Evolutionary conservation across 2,329 filamentous ascomycete species (phyloP).

Genomic region (Talaromyces marneffei): DNA sequence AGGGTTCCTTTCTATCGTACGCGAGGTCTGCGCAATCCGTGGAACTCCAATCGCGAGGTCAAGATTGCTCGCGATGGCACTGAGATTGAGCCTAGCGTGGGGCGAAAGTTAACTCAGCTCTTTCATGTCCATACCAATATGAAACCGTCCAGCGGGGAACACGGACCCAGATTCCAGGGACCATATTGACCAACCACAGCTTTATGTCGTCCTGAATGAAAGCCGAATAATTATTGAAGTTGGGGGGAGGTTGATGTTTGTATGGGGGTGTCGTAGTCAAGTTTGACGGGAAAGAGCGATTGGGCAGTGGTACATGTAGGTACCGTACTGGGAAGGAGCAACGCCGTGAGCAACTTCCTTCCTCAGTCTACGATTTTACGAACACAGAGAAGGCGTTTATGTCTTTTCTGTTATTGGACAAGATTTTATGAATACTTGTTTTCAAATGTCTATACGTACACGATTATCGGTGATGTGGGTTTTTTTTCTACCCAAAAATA

Average conservation of each 20-base stretch:
- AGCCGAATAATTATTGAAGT: neutral
- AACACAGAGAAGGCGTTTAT: neutral
- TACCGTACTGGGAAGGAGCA: neutral
- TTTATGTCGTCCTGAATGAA: neutral
- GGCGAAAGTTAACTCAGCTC: conserved; percentile 67
- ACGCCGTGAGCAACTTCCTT: neutral
- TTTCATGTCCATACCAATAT: conserved; percentile 54
- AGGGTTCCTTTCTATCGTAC: conserved; percentile 85
- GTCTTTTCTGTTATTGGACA: conserved; percentile 4
- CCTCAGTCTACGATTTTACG: neutral
- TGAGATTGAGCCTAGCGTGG: conserved; percentile 78
- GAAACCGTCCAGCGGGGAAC: neutral
- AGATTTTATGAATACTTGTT: conserved; percentile 5
- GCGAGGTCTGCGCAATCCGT: conserved; percentile 79
- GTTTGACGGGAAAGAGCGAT: neutral
- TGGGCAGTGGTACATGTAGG: neutral
- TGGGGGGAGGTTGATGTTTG: neutral
- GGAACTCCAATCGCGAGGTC: conserved; percentile 92
- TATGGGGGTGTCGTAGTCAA: neutral
- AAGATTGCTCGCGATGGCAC: conserved; percentile 95
- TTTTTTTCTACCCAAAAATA: neutral
- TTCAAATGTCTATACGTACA: neutral
- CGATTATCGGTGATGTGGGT: neutral
- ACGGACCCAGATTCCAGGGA: conserved; percentile 2
- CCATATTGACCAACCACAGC: conserved; percentile 1